Conservation (phyloP, 2,329 filamentous ascomycete species). For the Pseudocercospora crystallina region DNA sequence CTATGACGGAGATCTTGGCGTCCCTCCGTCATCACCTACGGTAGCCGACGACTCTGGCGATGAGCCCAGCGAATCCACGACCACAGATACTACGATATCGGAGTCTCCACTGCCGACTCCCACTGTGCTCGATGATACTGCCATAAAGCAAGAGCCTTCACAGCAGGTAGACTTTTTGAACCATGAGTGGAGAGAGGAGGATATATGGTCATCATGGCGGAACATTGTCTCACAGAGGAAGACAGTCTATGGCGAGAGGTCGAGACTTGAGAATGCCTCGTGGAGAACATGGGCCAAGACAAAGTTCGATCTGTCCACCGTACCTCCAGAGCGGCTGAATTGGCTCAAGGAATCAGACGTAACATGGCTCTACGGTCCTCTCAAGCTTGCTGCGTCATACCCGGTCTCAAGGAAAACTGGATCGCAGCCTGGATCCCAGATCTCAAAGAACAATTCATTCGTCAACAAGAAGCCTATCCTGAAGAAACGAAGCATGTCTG, state of each 20-base stretch:
- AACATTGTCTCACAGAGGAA: slow-evolving; percentile 80
- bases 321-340: slow-evolving; percentile 88
- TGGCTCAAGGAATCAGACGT: slow-evolving; percentile 98
- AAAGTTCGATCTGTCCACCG: slow-evolving; percentile 81
- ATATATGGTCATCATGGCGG: slow-evolving; percentile 97
- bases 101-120: slow-evolving; percentile 58
- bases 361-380: slow-evolving; percentile 92
- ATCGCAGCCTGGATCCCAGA: slow-evolving; percentile 53
- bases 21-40: slow-evolving; percentile 7
- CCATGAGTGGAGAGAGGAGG: slow-evolving; percentile 89
- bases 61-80: slow-evolving; percentile 31
- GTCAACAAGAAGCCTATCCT: slow-evolving; percentile 85
- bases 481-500: slow-evolving; percentile 95
- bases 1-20: slow-evolving; percentile 37
- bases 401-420: slow-evolving; percentile 44
- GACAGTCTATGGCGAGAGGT: slow-evolving; percentile 72
- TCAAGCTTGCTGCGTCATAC: slow-evolving; percentile 69
- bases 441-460: slow-evolving; percentile 67
- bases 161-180: slow-evolving; percentile 94
- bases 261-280: slow-evolving; percentile 87
- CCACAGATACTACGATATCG: slow-evolving; percentile 57
- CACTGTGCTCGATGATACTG: slow-evolving; percentile 76
- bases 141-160: slow-evolving; percentile 71
- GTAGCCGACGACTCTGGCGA: slow-evolving; percentile 20
- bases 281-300: slow-evolving; percentile 97